Percentiles rank a stretch among this genome's conserved stretches.
Conservation (phyloP, 768 basidiomycete genomes). For the Tricholoma sp. region DNA sequence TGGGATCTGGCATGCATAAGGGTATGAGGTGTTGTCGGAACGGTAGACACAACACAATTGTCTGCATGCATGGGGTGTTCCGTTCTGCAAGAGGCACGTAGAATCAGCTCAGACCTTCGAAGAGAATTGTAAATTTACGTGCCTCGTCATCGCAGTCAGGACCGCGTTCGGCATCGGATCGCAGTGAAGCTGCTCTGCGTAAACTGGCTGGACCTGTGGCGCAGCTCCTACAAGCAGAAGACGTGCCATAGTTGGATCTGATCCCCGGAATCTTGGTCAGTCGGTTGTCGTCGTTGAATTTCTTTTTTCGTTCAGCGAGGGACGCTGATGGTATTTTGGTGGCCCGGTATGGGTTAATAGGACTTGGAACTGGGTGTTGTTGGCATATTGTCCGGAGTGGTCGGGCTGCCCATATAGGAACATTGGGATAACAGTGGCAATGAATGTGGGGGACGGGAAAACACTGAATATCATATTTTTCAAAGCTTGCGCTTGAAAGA, state of each 20-base stretch:
- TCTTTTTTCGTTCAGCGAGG: not conserved
- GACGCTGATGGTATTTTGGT: not conserved
- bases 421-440: not conserved
- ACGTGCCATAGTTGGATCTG: not conserved
- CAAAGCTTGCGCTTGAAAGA: not conserved
- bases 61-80: not conserved
- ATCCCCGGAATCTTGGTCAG: not conserved
- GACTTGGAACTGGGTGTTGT: not conserved
- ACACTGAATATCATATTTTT: not conserved
- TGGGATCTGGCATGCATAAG: not conserved
- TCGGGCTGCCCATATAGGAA: not conserved
- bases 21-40: slow-evolving; percentile 1
- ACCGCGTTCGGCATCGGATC: slow-evolving; percentile 22
- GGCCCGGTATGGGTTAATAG: not conserved
- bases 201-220: slow-evolving; percentile 34
- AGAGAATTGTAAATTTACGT: not conserved
- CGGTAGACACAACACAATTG: not conserved
- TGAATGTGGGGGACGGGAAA: not conserved
- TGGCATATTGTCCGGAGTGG: not conserved
- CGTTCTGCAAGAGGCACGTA: not conserved
- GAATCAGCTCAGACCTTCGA: not conserved
- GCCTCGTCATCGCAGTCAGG: slow-evolving; percentile 5
- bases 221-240: slow-evolving; percentile 5
- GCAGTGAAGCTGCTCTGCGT: slow-evolving; percentile 34
- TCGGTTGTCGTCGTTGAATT: not conserved